Percentiles rank a stretch among this genome's conserved stretches.
Conservation (phyloP, 2,329 filamentous ascomycete genomes). For the Fusarium sororula region DNA sequence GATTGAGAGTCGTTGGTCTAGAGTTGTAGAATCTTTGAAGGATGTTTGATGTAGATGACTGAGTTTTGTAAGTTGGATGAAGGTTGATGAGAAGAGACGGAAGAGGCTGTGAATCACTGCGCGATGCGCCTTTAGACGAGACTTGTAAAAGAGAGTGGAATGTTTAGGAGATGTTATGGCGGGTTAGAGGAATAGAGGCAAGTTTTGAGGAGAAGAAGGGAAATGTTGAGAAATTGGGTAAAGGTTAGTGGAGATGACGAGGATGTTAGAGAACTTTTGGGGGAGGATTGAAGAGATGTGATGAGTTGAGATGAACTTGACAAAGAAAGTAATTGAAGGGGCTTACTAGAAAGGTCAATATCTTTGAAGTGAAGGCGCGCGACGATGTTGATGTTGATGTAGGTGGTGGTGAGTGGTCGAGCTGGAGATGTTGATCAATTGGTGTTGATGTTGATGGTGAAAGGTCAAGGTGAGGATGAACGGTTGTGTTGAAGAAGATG, state of each 20-base stretch:
- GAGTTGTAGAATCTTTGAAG: background rate
- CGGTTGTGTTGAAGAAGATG: background rate
- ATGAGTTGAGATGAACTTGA: background rate
- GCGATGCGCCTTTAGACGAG: background rate
- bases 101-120: background rate
- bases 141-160: background rate
- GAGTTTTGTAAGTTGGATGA: background rate
- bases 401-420: background rate
- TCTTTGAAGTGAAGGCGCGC: fast-evolving
- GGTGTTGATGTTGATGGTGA: background rate
- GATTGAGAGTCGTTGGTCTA: background rate
- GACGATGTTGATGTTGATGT: background rate
- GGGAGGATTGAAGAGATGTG: background rate
- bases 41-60: background rate
- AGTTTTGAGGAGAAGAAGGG: background rate
- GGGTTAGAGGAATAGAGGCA: background rate
- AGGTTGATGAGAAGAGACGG: background rate
- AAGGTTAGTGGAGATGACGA: background rate
- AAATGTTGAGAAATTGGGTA: background rate
- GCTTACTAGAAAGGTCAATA: background rate
- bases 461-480: background rate
- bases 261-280: background rate
- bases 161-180: background rate
- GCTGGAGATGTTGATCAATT: background rate
- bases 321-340: background rate